Conservation (phyloP, 2,329 filamentous ascomycete species). For the Trichoderma atroviride region DNA sequence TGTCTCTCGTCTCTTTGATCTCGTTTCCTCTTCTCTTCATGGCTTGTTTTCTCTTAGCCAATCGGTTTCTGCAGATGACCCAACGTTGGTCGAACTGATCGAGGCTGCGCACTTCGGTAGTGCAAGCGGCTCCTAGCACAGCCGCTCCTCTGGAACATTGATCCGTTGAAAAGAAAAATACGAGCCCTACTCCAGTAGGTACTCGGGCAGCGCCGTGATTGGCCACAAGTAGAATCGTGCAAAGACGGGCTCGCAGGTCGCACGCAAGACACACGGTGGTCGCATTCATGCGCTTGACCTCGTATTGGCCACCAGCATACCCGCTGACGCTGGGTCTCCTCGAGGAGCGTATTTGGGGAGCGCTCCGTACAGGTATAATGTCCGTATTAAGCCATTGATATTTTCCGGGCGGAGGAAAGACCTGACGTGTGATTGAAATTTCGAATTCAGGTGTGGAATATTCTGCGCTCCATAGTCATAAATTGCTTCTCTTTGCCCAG, state of each 20-base stretch:
- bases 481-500: constrained; percentile 13
- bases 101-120: background rate
- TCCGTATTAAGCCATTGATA: background rate
- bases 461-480: constrained; percentile 18
- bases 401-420: background rate
- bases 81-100: background rate
- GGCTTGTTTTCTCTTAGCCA: background rate
- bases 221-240: background rate
- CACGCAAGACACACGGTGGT: background rate
- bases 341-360: background rate
- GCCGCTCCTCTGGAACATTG: constrained; percentile 6
- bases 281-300: constrained; percentile 12
- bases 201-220: constrained; percentile 12
- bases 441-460: constrained; percentile 19
- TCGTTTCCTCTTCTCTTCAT: background rate
- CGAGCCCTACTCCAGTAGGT: background rate
- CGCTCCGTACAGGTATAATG: background rate
- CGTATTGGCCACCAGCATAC: constrained; percentile 9
- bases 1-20: background rate
- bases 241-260: background rate
- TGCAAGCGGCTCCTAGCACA: constrained; percentile 9
- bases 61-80: background rate
- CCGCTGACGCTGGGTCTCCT: constrained; percentile 6
- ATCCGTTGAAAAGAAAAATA: constrained; percentile 2
- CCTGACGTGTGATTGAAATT: background rate